Evolutionary conservation across 2,329 filamentous ascomycete genomes (phyloP).

Genomic region (Penicillium sp.): DNA sequence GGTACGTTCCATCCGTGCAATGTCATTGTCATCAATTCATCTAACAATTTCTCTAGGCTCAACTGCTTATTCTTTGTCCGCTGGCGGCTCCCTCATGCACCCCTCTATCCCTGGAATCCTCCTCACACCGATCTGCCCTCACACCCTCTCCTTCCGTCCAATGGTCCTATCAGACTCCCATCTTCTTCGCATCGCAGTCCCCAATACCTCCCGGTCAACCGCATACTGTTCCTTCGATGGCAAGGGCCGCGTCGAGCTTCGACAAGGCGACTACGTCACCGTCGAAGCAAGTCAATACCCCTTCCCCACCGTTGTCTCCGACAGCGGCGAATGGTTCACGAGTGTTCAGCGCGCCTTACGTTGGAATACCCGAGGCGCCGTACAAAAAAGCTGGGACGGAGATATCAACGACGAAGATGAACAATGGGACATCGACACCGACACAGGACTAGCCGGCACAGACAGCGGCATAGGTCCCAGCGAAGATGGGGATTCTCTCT

Average conservation of each 20-base stretch:
- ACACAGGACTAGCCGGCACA: conserved; percentile 48
- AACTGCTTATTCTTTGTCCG: conserved; percentile 94
- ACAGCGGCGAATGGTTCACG: conserved; percentile 93
- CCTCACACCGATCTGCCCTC: conserved; percentile 94
- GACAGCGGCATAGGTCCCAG: conserved; percentile 57
- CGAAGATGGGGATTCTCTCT: conserved; percentile 61
- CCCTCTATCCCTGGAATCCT: conserved; percentile 96
- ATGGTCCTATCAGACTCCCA: conserved; percentile 98
- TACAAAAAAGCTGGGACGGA: conserved; percentile 79
- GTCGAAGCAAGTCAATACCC: conserved; percentile 95
- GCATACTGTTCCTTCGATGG: conserved; percentile 98
- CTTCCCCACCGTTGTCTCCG: conserved; percentile 92
- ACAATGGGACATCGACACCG: conserved; percentile 94
- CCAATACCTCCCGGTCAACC: conserved; percentile 79
- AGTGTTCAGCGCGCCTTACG: conserved; percentile 87
- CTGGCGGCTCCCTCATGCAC: conserved; percentile 91
- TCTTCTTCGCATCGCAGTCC: conserved; percentile 84
- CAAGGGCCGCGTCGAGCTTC: conserved; percentile 90
- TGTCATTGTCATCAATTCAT: not conserved
- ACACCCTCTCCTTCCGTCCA: conserved; percentile 93
- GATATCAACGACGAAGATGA: conserved; percentile 47
- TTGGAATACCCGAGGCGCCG: conserved; percentile 92
- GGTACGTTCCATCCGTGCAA: conserved; percentile 47
- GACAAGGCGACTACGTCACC: conserved; percentile 91
- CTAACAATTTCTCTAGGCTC: conserved; percentile 51